These are phyloP conservation scores for Moringa oleifera DNA, from an alignment of 345 rosid genomes.

Conservation along the genomic window DNA sequence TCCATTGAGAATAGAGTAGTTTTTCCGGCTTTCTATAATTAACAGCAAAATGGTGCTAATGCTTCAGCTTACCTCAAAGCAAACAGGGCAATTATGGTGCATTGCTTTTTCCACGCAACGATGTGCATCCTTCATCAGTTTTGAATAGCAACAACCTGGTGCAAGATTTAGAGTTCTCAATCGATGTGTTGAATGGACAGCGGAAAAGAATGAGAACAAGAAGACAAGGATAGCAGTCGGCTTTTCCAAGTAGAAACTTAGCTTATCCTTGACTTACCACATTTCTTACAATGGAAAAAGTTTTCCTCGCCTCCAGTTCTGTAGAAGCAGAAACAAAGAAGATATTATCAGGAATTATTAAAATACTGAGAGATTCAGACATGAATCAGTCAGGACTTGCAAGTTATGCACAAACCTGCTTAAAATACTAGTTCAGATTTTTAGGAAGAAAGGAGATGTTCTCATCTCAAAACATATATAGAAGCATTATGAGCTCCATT, in stretches of 20 bases:
- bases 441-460: too few relatives aligned
- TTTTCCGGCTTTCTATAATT: not conserved
- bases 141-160: conserved; percentile 63
- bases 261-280: conserved; percentile 28
- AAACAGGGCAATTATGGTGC: conserved; percentile 70
- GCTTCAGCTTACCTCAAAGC: conserved; percentile 44
- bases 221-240: conserved; percentile 2
- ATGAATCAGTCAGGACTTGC: not conserved
- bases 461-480: too few relatives aligned
- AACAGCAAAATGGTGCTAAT: not conserved
- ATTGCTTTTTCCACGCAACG: conserved; percentile 61
- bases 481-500: too few relatives aligned
- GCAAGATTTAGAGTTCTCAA: not conserved
- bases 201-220: not conserved
- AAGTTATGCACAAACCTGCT: not conserved
- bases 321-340: conserved; percentile 13
- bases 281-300: conserved; percentile 52
- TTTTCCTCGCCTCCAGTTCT: conserved; percentile 58
- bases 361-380: not conserved
- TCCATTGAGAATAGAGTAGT: not conserved
- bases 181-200: not conserved
- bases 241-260: not conserved
- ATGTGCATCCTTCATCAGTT: conserved; percentile 43
- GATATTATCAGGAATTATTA: not conserved
- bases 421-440: not conserved